phyloP scores from a whole-genome alignment of 2,329 filamentous ascomycete species.

The Penicillium sp. region DNA sequence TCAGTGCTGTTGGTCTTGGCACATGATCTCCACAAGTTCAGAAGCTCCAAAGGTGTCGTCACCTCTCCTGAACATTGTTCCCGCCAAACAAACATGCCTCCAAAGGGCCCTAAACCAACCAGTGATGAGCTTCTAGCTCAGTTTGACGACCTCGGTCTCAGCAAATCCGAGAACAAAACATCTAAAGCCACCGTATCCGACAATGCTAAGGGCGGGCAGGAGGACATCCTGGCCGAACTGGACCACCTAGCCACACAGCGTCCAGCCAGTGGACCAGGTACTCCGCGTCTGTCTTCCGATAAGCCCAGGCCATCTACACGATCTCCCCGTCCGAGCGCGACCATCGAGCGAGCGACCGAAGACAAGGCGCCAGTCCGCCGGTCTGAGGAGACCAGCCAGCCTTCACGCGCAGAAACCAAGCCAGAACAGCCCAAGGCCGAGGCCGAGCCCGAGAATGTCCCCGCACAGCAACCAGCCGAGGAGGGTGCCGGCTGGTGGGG shows the following conservation, averaged over 20 bases:
- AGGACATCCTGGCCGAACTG: conserved; percentile 80
- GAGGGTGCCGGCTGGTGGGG: conserved; percentile 75
- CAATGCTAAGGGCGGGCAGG: conserved; percentile 50
- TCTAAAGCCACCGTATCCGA: conserved; percentile 26
- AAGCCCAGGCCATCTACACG: conserved; percentile 50
- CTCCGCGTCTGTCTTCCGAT: conserved; percentile 63
- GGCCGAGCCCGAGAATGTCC: conserved; percentile 42
- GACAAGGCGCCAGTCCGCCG: conserved; percentile 63
- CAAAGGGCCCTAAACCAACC: conserved; percentile 41
- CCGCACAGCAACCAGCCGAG: conserved; percentile 44
- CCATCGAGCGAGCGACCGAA: conserved; percentile 59
- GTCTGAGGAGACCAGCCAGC: conserved; percentile 72
- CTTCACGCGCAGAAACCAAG: conserved; percentile 69
- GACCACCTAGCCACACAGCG: conserved; percentile 73
- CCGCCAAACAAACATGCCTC: conserved; percentile 28
- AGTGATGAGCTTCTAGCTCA: conserved; percentile 51
- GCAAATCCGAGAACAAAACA: conserved; percentile 29
- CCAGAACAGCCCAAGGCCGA: conserved; percentile 49
- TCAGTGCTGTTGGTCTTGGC: conserved; percentile 22
- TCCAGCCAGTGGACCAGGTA: conserved; percentile 71
- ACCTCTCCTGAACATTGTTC: conserved; percentile 21
- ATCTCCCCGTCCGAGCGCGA: conserved; percentile 53
- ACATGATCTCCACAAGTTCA: conserved; percentile 18
- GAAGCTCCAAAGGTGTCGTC: conserved; percentile 27
- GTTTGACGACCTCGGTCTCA: conserved; percentile 47